Evolutionary conservation across 148 eudicot species (phyloP), one percentile per base, ranked within the genome.

Genomic region (Silene latifolia): DNA sequence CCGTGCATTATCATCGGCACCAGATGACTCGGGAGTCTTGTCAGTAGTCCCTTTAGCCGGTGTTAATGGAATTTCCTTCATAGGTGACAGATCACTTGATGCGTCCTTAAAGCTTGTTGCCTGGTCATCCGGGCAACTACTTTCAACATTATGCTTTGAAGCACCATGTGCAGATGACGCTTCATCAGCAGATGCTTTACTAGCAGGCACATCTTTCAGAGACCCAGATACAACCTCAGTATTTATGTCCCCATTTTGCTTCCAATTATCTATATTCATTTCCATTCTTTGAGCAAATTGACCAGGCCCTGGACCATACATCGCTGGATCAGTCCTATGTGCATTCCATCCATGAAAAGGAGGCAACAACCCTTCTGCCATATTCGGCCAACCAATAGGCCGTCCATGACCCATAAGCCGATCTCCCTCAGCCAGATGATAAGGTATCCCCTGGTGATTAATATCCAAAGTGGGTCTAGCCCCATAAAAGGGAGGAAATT

Each of bases 291-390:
- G 86, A 63, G 74, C 81, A 82, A 78, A 53, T 77, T 80, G 76
- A 25, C 80, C 83, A 27, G 74, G 75, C 67, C 89, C 44, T 6
- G 44, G 44, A 39, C 44, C 89, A 79, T 79, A 93, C 62, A 82
- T 71, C 72, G 87, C 85, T 27, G 88, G 68, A 53, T 91, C 97
- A 46, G 91, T 91, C 77, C 96, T 84, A 69, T 82, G 88, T 21
- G 88, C 79, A 81, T 91, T 93, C 98, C 98, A 94, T 66, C 83
- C 89, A 77, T 80, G 88, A 35, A 87, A 81, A 72, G 85, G 89
- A 15, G 87, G 82, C 66, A 77, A 25, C 21, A 88, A 74, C 35
- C 87, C 91, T 63, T 90, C 96, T 11, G 80, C 84, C 78, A 85
- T 81, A 78, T 86, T 89, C 60, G 81, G 88, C 98, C 98, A 92